phyloP scores from a whole-genome alignment of 1,284 basidiomycete genomes.

The Apiotrichum mycotoxinovorans region DNA sequence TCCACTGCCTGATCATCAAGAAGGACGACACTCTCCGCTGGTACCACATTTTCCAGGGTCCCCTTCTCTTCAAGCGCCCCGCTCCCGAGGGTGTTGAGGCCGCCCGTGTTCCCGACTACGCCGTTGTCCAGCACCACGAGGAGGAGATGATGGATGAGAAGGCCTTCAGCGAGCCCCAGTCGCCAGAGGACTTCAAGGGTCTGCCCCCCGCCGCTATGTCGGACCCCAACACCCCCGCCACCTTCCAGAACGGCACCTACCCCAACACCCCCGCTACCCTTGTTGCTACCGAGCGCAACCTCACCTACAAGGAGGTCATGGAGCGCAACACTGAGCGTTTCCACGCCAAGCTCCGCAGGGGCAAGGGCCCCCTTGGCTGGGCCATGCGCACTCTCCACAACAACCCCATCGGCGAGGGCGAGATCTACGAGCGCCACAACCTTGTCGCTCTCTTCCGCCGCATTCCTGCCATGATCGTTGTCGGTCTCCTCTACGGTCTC shows the following conservation, averaged over 20 bases:
- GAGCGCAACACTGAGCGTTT: slow-evolving; percentile 24
- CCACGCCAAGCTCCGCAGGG: slow-evolving; percentile 35
- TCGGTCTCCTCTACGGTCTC: slow-evolving; percentile 33
- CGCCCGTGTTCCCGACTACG: slow-evolving; percentile 14
- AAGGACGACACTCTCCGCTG: slow-evolving; percentile 49
- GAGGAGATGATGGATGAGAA: slow-evolving; percentile 17
- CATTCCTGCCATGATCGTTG: slow-evolving; percentile 31
- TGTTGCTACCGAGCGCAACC: slow-evolving; percentile 3
- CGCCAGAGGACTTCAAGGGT: slow-evolving; percentile 11
- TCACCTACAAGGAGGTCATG: slow-evolving; percentile 28
- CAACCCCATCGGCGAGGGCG: slow-evolving; percentile 34
- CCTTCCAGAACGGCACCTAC: not conserved
- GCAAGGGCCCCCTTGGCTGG: slow-evolving; percentile 36
- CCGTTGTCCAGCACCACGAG: slow-evolving; percentile 43
- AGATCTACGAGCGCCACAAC: slow-evolving; percentile 37
- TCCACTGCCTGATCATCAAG: slow-evolving; percentile 51
- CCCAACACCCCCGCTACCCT: slow-evolving; percentile 5
- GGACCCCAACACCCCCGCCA: slow-evolving; percentile 1
- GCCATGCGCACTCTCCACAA: slow-evolving; percentile 39
- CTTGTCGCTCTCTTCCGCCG: slow-evolving; percentile 28
- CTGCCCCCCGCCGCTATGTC: slow-evolving; percentile 29
- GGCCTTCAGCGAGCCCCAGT: not conserved
- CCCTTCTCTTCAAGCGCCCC: slow-evolving; percentile 48
- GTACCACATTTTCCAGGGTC: slow-evolving; percentile 52
- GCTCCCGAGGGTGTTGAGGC: slow-evolving; percentile 26